Evolutionary conservation across 495 filamentous ascomycete genomes (phyloP).

Genomic region (Daldinia decipiens): DNA sequence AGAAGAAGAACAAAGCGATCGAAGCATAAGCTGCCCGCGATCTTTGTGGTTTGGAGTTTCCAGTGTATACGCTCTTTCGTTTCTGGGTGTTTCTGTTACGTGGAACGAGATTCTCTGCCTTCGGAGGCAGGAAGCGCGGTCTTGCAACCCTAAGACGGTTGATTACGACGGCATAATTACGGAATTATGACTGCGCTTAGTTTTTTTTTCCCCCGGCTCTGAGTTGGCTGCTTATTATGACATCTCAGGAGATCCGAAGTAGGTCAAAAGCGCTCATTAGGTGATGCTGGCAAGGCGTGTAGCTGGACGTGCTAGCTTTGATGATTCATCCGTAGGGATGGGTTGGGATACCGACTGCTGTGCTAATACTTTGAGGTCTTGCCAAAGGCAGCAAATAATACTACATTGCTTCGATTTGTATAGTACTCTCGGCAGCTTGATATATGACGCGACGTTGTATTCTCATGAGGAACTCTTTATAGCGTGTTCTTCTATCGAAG

Average conservation of each 20-base stretch:
- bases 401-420: constrained; percentile 31
- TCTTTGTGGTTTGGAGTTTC: constrained; percentile 16
- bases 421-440: background rate
- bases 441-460: background rate
- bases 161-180: constrained; percentile 34
- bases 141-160: constrained; percentile 22
- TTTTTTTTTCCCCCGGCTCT: constrained; percentile 14
- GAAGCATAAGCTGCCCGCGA: constrained; percentile 57
- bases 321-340: constrained; percentile 19
- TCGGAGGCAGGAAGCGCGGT: constrained; percentile 9
- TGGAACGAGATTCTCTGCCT: constrained; percentile 23
- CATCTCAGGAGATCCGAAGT: constrained; percentile 4
- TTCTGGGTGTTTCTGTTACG: constrained; percentile 30
- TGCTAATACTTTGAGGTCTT: constrained; percentile 14
- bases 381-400: constrained; percentile 31
- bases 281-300: constrained; percentile 12
- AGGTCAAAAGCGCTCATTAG: constrained; percentile 15
- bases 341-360: constrained; percentile 12
- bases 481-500: too few species aligned
- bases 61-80: constrained; percentile 27
- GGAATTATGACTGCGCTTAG: constrained; percentile 28
- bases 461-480: background rate
- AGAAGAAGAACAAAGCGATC: constrained; percentile 89
- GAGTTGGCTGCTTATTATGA: constrained; percentile 5
- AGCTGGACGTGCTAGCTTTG: constrained; percentile 16